Conservation (phyloP, 371 early-diverging fungal genomes). For the Polyrhizophydium stewartii region DNA sequence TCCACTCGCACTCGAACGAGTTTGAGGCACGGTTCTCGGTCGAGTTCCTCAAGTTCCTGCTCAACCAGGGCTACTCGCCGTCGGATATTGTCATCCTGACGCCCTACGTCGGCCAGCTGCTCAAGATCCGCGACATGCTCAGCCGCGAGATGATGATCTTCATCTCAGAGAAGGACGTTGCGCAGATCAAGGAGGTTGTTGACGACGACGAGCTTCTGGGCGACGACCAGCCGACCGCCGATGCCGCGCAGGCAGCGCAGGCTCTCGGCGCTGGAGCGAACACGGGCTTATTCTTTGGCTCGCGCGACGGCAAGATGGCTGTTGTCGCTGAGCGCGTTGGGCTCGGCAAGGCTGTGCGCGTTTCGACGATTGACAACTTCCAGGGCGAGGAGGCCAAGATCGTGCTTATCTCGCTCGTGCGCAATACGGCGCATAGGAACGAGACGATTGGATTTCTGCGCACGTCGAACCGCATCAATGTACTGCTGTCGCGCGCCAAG, state of each 20-base stretch:
- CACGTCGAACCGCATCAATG: slow-evolving; percentile 64
- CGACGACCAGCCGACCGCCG: slow-evolving; percentile 6
- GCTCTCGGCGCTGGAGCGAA: slow-evolving; percentile 5
- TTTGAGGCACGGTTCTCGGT: slow-evolving; percentile 54
- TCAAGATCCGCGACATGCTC: slow-evolving; percentile 36
- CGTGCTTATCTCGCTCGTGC: slow-evolving; percentile 21
- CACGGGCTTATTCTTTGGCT: no score
- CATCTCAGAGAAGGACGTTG: slow-evolving; percentile 12
- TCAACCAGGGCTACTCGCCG: slow-evolving; percentile 69
- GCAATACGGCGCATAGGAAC: not conserved
- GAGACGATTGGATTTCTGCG: slow-evolving; percentile 3
- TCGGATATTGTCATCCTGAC: slow-evolving; percentile 71
- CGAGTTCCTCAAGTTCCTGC: slow-evolving; percentile 47
- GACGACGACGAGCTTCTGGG: not conserved
- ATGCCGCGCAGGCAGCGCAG: not conserved
- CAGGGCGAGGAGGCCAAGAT: slow-evolving; percentile 36
- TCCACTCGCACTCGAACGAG: slow-evolving; percentile 49
- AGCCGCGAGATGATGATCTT: slow-evolving; percentile 10
- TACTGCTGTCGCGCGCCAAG: slow-evolving; percentile 69
- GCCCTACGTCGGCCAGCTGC: slow-evolving; percentile 48
- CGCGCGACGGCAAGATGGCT: no score
- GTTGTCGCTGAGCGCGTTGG: slow-evolving; percentile 1
- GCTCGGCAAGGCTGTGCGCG: slow-evolving; percentile 28
- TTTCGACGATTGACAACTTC: slow-evolving; percentile 73
- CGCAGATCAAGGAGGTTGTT: no score